Base-by-base conservation (phyloP, 139 green algal species). In the Chlorella sp. region DNA sequence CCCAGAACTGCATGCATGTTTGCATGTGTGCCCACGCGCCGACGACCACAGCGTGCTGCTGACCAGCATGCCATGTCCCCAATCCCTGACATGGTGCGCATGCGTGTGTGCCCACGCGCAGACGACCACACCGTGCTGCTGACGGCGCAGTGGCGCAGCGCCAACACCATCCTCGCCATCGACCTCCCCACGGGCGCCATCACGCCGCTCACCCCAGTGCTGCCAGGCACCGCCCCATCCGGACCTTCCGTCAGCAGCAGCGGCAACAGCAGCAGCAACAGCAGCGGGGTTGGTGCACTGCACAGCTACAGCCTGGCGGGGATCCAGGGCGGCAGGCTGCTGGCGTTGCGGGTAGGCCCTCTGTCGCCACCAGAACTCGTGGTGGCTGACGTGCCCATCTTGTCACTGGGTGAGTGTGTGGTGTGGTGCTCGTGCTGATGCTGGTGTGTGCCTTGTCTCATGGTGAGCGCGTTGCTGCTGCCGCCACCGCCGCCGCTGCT, bases 91-190 rank as follows among this genome's bases (percentile, higher is more conserved):
- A n/a, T n/a, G n/a, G n/a, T n/a, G n/a, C n/a, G n/a, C n/a, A n/a
- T n/a, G n/a, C n/a, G n/a, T n/a, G n/a, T n/a, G n/a, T n/a, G n/a
- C n/a, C n/a, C n/a, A n/a, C n/a, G n/a, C 63, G 59, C 61, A 86
- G 71, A 70, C n/a, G 34, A 50, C 14, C 4, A 10, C 71, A 77
- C 74, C 5, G 62, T 96, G 73, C 64, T 95, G 70, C 32, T 93
- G 2, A 91, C 76, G 35, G 89, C 77, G 5, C 85, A 92, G 74
- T 97, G 90, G 91, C 77, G 86, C 76, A 83, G 75, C 62, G 32
- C 73, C 42, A 74, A 36, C 23, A 85, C 85, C 0, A 83, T 96
- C 5, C 49, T 92, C 26, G 78, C 83, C 2, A 76, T 97, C 2
- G 74, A 88, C 62, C 61, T 90, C 6, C 23, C 68, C 1, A 79